Conservation (phyloP, 2,329 filamentous ascomycete genomes). For the Cryphonectria radicalis region DNA sequence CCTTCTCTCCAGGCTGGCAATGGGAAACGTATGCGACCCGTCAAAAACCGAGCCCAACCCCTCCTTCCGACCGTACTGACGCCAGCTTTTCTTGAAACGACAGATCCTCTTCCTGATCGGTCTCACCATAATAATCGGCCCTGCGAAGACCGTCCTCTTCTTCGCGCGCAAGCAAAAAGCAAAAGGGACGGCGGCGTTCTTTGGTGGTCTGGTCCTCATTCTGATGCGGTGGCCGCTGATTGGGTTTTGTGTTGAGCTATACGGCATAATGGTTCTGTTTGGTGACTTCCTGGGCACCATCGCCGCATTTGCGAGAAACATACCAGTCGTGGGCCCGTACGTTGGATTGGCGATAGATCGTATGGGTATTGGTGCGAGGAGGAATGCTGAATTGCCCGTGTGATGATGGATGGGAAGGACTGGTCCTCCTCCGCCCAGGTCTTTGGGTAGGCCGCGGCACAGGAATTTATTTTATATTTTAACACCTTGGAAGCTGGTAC, state of each 20-base stretch:
- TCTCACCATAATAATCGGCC: slow-evolving; percentile 92
- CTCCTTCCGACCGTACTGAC: slow-evolving; percentile 21
- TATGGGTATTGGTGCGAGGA: slow-evolving; percentile 64
- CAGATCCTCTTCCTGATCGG: slow-evolving; percentile 98
- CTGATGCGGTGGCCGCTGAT: slow-evolving; percentile 88
- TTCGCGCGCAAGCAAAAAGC: slow-evolving; percentile 93
- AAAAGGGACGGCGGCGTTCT: slow-evolving; percentile 89
- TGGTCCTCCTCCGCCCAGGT: neutral
- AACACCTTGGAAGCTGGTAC: slow-evolving; percentile 17
- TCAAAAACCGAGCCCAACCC: neutral
- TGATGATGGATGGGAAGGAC: slow-evolving; percentile 45
- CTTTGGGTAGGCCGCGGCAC: neutral
- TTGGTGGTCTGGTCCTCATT: slow-evolving; percentile 80
- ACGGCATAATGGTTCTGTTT: slow-evolving; percentile 91
- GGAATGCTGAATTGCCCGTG: slow-evolving; percentile 79
- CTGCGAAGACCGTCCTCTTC: slow-evolving; percentile 88
- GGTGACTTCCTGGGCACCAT: slow-evolving; percentile 96
- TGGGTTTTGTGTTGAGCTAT: slow-evolving; percentile 88
- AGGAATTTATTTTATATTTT: neutral
- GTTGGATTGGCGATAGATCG: slow-evolving; percentile 76
- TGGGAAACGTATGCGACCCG: slow-evolving; percentile 78
- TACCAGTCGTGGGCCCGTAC: slow-evolving; percentile 86
- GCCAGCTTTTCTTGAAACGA: slow-evolving; percentile 26
- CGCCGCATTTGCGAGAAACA: slow-evolving; percentile 79
- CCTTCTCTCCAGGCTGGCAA: slow-evolving; percentile 71